Evolutionary conservation across 169 alveolate genomes (phyloP).

Genomic region (Plasmodium falciparum): DNA sequence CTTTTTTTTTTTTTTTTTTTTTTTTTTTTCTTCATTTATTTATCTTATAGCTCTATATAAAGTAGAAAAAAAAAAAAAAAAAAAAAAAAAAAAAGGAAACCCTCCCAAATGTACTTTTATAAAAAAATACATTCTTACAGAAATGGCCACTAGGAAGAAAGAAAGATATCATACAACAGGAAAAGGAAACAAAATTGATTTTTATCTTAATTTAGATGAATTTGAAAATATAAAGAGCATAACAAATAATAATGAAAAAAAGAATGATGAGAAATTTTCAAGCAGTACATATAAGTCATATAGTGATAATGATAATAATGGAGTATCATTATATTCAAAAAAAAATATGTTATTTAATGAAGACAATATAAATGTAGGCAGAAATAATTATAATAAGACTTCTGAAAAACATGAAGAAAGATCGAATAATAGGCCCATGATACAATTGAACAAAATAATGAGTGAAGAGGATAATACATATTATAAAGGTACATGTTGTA

Average conservation of each 20-base stretch:
- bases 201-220: slow-evolving; percentile 19
- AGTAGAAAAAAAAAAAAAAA: too few relatives aligned
- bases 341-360: too few relatives aligned
- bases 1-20: too few relatives aligned
- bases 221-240: slow-evolving; percentile 6
- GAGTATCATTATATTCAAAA: background rate
- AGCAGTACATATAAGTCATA: background rate
- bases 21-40: too few relatives aligned
- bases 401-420: slow-evolving; percentile 19
- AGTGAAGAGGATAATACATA: slow-evolving; percentile 6
- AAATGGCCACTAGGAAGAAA: slow-evolving; percentile 66
- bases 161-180: slow-evolving; percentile 67
- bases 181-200: slow-evolving; percentile 29
- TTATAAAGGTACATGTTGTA: slow-evolving; percentile 44
- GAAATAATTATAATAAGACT: too few relatives aligned
- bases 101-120: too few relatives aligned
- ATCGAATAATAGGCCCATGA: slow-evolving; percentile 9
- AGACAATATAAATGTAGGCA: too few relatives aligned
- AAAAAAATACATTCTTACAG: background rate
- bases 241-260: background rate
- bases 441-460: slow-evolving; percentile 13
- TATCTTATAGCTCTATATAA: too few relatives aligned
- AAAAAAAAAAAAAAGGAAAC: too few relatives aligned
- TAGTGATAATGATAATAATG: slow-evolving; percentile 1
- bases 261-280: background rate